These are phyloP conservation scores for Scheffersomyces amazonensis DNA, from an alignment of 805 yeast species.

Conservation along the genomic window DNA sequence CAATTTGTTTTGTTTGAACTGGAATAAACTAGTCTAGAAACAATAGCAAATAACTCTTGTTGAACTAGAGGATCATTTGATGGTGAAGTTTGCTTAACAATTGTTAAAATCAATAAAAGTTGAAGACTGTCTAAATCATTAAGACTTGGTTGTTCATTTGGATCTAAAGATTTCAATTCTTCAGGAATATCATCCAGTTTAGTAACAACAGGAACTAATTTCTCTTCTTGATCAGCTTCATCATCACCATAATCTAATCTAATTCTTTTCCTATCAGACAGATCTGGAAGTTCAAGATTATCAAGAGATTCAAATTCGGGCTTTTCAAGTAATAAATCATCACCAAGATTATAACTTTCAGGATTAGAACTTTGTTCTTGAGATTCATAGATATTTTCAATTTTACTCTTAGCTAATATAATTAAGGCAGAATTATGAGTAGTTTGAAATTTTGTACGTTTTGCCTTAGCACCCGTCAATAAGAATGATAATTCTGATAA, in stretches of 20 bases:
- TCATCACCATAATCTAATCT: constrained; percentile 34
- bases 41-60: constrained; percentile 79
- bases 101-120: constrained; percentile 62
- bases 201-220: constrained; percentile 60
- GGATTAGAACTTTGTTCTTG: constrained; percentile 34
- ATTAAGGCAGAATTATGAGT: constrained; percentile 70
- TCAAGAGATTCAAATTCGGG: constrained; percentile 67
- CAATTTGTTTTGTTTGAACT: constrained; percentile 52
- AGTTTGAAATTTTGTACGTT: constrained; percentile 79
- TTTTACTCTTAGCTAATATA: constrained; percentile 62
- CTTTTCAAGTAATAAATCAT: constrained; percentile 74
- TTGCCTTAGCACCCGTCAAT: constrained; percentile 86
- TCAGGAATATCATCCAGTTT: constrained; percentile 63
- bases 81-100: constrained; percentile 69
- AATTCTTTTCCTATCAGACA: constrained; percentile 35
- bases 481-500: constrained; percentile 60
- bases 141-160: constrained; percentile 77
- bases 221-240: constrained; percentile 19
- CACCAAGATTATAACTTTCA: constrained; percentile 60
- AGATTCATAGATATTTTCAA: constrained; percentile 18
- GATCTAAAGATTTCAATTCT: constrained; percentile 56
- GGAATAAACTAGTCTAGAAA: constrained; percentile 64
- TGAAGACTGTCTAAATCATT: constrained; percentile 72
- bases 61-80: constrained; percentile 66
- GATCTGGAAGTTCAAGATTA: constrained; percentile 34